Evolutionary conservation across 805 yeast genomes (phyloP).

Genomic region (Ogataea pignaliae): DNA sequence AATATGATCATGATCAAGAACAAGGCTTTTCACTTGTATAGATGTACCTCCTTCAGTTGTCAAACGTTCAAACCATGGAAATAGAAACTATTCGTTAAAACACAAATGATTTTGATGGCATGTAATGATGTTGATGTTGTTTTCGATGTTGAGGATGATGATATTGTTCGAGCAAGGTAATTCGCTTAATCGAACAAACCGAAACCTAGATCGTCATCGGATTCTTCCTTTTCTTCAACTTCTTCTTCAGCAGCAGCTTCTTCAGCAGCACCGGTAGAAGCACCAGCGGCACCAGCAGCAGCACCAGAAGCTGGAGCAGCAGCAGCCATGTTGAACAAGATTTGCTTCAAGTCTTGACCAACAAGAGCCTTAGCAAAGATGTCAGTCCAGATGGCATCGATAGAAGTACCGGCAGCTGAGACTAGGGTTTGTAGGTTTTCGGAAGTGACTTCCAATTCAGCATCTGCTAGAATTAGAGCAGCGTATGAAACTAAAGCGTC

Average conservation of each 20-base stretch:
- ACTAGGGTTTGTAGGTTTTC: constrained; percentile 77
- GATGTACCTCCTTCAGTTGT: too few relatives aligned
- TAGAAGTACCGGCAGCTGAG: constrained; percentile 78
- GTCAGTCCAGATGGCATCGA: constrained; percentile 82
- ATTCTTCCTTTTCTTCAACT: constrained; percentile 49
- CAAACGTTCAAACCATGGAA: too few relatives aligned
- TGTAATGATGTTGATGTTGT: neutral
- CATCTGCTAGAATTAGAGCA: constrained; percentile 96
- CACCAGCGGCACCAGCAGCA: constrained; percentile 58
- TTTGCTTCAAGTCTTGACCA: constrained; percentile 79
- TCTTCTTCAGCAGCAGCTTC: constrained; percentile 59
- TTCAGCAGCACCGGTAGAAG: constrained; percentile 58
- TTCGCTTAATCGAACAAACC: constrained; percentile 78
- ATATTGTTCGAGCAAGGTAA: neutral
- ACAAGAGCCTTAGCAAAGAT: constrained; percentile 84
- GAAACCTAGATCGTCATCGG: constrained; percentile 90
- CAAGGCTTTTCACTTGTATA: too few relatives aligned
- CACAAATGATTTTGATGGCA: too few relatives aligned
- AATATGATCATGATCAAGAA: too few relatives aligned
- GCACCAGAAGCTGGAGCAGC: constrained; percentile 74
- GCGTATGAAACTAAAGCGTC: constrained; percentile 97
- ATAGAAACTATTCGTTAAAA: too few relatives aligned
- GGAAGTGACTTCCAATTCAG: constrained; percentile 83
- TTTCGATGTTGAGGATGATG: neutral
- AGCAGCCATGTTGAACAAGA: constrained; percentile 56